A percentile compares a stretch with the other conserved stretches of the same genome.
These are phyloP conservation scores for Spongospora subterranea DNA, from an alignment of 208 protist genomes.

Conservation along the genomic window DNA sequence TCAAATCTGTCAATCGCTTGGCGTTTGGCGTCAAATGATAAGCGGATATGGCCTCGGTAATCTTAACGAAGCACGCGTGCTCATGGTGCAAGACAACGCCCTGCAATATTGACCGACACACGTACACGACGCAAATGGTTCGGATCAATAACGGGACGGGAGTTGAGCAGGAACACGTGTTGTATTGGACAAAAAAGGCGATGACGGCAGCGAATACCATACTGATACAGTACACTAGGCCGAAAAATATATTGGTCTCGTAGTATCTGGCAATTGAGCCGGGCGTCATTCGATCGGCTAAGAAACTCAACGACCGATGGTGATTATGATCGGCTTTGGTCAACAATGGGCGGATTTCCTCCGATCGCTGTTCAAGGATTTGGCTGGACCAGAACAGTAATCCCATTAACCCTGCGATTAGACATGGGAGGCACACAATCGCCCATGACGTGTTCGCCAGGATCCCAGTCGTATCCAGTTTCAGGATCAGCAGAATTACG, in stretches of 20 bases:
- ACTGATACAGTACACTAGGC: not conserved
- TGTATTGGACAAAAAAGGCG: conserved; percentile 18
- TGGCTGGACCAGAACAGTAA: not conserved
- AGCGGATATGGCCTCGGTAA: not conserved
- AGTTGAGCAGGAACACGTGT: not conserved
- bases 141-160: not conserved
- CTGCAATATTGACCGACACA: not conserved
- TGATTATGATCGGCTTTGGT: conserved; percentile 38
- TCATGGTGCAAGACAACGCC: not conserved
- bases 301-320: not conserved
- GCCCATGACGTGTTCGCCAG: not conserved
- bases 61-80: not conserved
- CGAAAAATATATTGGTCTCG: conserved; percentile 15
- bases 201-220: conserved; percentile 2
- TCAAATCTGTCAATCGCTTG: conserved; percentile 3
- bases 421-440: not conserved
- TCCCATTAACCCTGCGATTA: not conserved
- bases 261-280: not conserved
- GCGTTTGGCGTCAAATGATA: conserved; percentile 44
- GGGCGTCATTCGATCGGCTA: conserved; percentile 33
- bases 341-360: not conserved
- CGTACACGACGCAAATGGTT: not conserved
- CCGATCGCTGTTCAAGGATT: not conserved
- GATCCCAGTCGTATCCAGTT: conserved; percentile 36
- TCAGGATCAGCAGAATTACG: conserved; percentile 31